phyloP scores from a whole-genome alignment of 345 rosid species.

The Pistacia vera region DNA sequence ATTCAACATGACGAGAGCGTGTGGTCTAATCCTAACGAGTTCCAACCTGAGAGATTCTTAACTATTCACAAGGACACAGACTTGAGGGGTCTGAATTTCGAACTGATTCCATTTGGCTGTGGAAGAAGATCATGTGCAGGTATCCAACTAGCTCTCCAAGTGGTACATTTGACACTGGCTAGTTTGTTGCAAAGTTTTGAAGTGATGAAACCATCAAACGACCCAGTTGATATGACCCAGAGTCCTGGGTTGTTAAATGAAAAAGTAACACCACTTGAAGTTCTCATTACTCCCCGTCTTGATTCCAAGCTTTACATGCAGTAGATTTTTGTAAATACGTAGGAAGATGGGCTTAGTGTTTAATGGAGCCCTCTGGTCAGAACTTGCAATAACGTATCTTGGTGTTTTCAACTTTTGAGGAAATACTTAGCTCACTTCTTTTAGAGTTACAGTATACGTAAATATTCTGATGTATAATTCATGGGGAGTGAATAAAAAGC shows the following conservation, averaged over 20 bases:
- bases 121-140: slow-evolving; percentile 46
- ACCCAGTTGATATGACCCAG: slow-evolving; percentile 40
- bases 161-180: slow-evolving; percentile 42
- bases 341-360: no score
- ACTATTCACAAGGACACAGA: slow-evolving; percentile 24
- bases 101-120: slow-evolving; percentile 39
- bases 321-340: not conserved
- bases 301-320: slow-evolving; percentile 14
- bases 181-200: slow-evolving; percentile 43
- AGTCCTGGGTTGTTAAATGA: slow-evolving; percentile 28
- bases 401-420: no score
- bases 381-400: no score
- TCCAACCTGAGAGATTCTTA: slow-evolving; percentile 42
- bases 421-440: not conserved
- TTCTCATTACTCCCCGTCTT: slow-evolving; percentile 34
- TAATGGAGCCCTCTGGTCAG: no score
- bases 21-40: slow-evolving; percentile 27
- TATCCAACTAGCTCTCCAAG: slow-evolving; percentile 28
- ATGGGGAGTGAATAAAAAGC: not conserved
- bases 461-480: not conserved
- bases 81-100: slow-evolving; percentile 36
- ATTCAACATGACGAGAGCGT: slow-evolving; percentile 27
- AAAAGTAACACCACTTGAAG: slow-evolving; percentile 45
- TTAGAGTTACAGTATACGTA: not conserved
- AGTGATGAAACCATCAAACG: slow-evolving; percentile 21